phyloP scores from a whole-genome alignment of 2,329 filamentous ascomycete genomes.

The Conoideocrella luteorostrata region DNA sequence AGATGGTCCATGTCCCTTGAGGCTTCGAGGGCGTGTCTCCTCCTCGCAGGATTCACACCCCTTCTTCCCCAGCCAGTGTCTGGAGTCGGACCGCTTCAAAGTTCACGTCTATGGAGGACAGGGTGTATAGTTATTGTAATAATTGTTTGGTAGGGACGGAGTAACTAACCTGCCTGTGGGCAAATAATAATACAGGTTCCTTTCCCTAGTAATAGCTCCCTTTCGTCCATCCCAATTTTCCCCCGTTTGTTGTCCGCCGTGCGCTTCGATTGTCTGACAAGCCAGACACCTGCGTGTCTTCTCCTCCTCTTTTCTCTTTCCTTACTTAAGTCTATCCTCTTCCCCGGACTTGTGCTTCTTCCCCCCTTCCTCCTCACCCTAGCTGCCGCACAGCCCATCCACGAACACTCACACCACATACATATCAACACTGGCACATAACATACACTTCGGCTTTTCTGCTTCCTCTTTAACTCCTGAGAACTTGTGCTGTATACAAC shows the following conservation, averaged over 20 bases:
- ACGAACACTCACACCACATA: neutral
- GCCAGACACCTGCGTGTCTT: neutral
- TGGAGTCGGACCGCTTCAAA: neutral
- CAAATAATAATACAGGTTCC: too few relatives aligned
- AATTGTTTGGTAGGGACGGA: too few relatives aligned
- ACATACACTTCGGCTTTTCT: neutral
- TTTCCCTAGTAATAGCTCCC: slow-evolving; percentile 6
- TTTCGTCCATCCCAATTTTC: too few relatives aligned
- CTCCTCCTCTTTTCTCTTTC: slow-evolving; percentile 5
- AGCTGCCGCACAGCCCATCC: neutral
- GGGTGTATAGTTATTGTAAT: too few relatives aligned
- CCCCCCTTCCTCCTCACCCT: neutral
- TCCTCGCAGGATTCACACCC: neutral
- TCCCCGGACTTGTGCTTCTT: neutral
- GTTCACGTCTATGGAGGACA: slow-evolving; percentile 1
- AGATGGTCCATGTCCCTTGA: too few relatives aligned
- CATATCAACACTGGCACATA: neutral
- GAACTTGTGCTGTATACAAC: neutral
- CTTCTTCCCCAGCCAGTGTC: slow-evolving; percentile 1
- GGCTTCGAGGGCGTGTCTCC: too few relatives aligned
- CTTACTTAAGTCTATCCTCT: slow-evolving; percentile 6
- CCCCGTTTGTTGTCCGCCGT: slow-evolving; percentile 6
- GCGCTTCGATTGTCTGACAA: slow-evolving; percentile 9
- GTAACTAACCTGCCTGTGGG: too few relatives aligned
- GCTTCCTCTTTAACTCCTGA: too few relatives aligned